Evolutionary conservation across 768 basidiomycete genomes (phyloP), one percentile per base, ranked within the genome.

Genomic region (Holtermanniella nyarrowii): DNA sequence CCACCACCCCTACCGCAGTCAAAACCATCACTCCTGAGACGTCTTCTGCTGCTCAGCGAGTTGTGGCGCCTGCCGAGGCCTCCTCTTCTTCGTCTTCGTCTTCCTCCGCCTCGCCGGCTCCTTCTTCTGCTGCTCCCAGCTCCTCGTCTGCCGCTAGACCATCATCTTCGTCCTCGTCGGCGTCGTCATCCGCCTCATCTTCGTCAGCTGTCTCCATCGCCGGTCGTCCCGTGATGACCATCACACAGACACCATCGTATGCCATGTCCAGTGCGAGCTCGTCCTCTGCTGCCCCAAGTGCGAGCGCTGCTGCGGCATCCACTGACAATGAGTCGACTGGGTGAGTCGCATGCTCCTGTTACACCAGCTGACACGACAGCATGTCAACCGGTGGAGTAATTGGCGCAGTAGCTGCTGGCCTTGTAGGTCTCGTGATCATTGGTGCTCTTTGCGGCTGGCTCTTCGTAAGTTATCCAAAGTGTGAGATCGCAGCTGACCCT

Each of bases 321-420:
- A 40, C 42, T 16, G 37, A 53, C 16, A 27, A 22, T 20, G 46
- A 50, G 5, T 51, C 58, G 5, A 21, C 56, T 13, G 48, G 54
- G 40, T 46, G 41, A 44, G 24, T 54, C n/a, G 51, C 22, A 14
- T 41, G 52, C 23, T n/a, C 48, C 44, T 44, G 49, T 26, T 24
- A 46, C 7, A 42, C 53, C 26, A 47, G 56, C 2, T 37, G 25
- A 14, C 10, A 22, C 7, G 7, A 22, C 39, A 50, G 54, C 42
- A 44, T 64, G 49, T 63, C 62, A 0, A 64, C 63, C 21, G 65
- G 65, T 26, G 53, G 47, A 10, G 49, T 67, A 27, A 61, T 62
- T 20, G 65, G 65, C 22, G 48, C 57, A 39, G 65, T 58, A 13
- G 26, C 62, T 14, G 65, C 56, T 20, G 62, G 48, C 2, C 46